A percentile compares a stretch with the other conserved stretches of the same genome.
These are phyloP conservation scores for Coemansia sp. DNA, from an alignment of 192 early-diverging fungal species.

Conservation along the genomic window DNA sequence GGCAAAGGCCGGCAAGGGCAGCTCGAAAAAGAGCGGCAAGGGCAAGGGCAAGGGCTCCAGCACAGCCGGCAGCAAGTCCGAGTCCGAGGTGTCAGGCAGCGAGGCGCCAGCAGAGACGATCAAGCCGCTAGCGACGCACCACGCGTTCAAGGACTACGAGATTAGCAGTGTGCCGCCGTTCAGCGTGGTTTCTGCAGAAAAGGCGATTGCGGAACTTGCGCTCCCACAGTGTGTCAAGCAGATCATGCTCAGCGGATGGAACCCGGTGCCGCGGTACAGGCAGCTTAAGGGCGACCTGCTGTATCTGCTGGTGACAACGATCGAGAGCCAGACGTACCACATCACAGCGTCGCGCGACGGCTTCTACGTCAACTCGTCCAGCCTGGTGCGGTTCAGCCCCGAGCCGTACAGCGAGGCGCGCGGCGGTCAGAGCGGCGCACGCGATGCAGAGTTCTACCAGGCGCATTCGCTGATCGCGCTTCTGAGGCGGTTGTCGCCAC, in stretches of 20 bases:
- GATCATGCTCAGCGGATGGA: constrained; percentile 87
- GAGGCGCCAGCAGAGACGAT: constrained; percentile 11
- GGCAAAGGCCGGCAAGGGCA: constrained; percentile 21
- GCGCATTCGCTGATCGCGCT: constrained; percentile 71
- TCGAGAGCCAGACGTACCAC: constrained; percentile 80
- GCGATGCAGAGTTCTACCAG: constrained; percentile 32
- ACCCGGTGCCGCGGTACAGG: constrained; percentile 80
- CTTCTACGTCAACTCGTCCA: constrained; percentile 87
- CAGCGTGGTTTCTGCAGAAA: constrained; percentile 61
- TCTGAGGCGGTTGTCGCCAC: constrained; percentile 65
- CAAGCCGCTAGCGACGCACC: constrained; percentile 5
- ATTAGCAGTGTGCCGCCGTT: constrained; percentile 14
- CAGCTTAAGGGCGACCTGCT: constrained; percentile 82
- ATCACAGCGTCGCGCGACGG: constrained; percentile 84
- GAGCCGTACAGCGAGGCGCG: constrained; percentile 35
- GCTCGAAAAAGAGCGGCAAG: constrained; percentile 24
- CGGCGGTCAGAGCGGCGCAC: constrained; percentile 40
- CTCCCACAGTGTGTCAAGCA: constrained; percentile 70
- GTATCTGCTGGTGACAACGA: constrained; percentile 84
- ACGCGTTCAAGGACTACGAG: constrained; percentile 24
- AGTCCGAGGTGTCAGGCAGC: constrained; percentile 7
- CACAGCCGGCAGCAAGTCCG: constrained; percentile 3
- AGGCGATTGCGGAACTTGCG: constrained; percentile 54
- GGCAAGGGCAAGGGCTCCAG: background rate
- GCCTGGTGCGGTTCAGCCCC: constrained; percentile 67